These are phyloP conservation scores for Saururus chinensis DNA, from an alignment of 164 flowering plant genomes.

Conservation along the genomic window DNA sequence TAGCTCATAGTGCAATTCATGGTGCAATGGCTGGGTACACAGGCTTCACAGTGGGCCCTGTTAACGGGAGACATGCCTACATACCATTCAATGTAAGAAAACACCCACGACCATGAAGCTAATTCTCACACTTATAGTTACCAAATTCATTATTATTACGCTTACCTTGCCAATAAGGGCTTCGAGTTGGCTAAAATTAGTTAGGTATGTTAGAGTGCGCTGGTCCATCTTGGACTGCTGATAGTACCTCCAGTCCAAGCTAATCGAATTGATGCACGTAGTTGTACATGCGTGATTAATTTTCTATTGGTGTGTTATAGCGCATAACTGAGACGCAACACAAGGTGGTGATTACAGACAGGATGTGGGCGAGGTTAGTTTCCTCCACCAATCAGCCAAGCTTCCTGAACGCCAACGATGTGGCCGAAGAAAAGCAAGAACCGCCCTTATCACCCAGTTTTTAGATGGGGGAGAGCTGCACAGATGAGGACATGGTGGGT, in stretches of 20 bases:
- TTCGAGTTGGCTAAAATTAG: too few species aligned
- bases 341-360: conserved; percentile 76
- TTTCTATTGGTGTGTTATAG: conserved; percentile 26
- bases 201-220: too few species aligned
- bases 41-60: conserved; percentile 51
- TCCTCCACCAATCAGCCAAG: conserved; percentile 93
- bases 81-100: conserved; percentile 48
- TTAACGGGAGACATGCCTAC: conserved; percentile 48
- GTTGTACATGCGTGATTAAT: background rate
- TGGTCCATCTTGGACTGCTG: too few species aligned
- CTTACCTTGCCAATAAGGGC: too few species aligned
- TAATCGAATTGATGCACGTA: background rate
- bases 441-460: conserved; percentile 12
- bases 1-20: conserved; percentile 55
- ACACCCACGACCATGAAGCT: background rate
- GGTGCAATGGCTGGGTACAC: conserved; percentile 65
- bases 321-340: conserved; percentile 58
- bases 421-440: conserved; percentile 24
- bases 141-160: too few species aligned
- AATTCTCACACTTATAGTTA: too few species aligned
- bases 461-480: conserved; percentile 8
- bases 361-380: conserved; percentile 96
- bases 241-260: too few species aligned
- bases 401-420: conserved; percentile 39
- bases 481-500: background rate